Base-by-base conservation (phyloP, 1,284 basidiomycete genomes). In the Pyrrhoderma noxium region DNA sequence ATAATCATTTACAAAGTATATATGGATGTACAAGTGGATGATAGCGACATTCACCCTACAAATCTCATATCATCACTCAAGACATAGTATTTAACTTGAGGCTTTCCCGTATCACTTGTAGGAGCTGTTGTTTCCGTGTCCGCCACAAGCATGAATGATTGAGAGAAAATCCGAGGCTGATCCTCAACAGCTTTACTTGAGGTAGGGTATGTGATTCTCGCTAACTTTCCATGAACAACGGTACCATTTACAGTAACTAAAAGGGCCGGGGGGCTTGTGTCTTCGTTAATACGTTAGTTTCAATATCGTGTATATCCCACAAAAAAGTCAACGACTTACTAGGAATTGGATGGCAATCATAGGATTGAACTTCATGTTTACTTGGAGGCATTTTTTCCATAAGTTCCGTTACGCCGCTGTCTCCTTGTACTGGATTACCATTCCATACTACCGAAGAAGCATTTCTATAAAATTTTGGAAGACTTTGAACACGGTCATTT, bases 311-410 rank as follows among this genome's bases (percentile, higher is more conserved):
- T 27, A 40, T 47, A 21, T 35, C 16, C 14, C 13, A 2, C 3
- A 34, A n/a, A 41, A 0, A 16, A 7, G 14, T 8, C 38, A 5
- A 35, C 42, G 38, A 66, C 74, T 52, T 53, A 86, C 89, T 87
- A 65, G 86, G 83, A 52, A 92, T 88, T 25, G 89, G 86, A 62
- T 92, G 89, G 60, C 89, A 91, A 64, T 92, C 89, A 59, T 86
- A 89, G 7, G 85, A 87, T 63, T 89, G 85, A 22, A 92, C 76
- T 55, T 90, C 88, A 60, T 91, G 89, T 56, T 79, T 83, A 19
- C 85, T 86, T 21, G 69, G 67, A 3, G 85, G 86, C 79, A 88
- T 87, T 51, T 76, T 75, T 56, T 75, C 67, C 35, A 88, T 72
- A 43, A 89, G 71, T 49, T 79, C 72, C 46, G 73, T 74, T 39